Evolutionary conservation across 805 yeast species (phyloP), one percentile per base, ranked within the genome.

Genomic region (Barnettozyma pratensis): DNA sequence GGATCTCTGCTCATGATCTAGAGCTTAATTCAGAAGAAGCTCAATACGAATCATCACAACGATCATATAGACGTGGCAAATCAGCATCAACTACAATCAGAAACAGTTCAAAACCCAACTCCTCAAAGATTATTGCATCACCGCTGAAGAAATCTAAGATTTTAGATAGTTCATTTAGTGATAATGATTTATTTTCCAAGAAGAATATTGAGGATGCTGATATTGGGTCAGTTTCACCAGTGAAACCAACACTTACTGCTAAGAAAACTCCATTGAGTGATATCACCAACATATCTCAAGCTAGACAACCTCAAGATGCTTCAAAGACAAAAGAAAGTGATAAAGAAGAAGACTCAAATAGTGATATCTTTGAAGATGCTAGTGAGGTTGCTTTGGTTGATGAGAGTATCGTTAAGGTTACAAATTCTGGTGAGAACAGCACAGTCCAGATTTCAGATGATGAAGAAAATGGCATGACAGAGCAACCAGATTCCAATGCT

Each of bases 161-260:
- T 5, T 38, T 61, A 37, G 63, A 61, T 35, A 55, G 59, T 30
- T 61, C 64, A 1, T 53, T 51, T 41, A 52, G 54, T 34, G 48
- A 44, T 8, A 50, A 55, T 10, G 62, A 52, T 28, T 6, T 58
- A 34, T 59, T 61, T 28, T 44, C 59, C 1, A 14, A 45, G 1
- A 54, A 53, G 31, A 53, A 52, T 8, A 12, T 51, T 29, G 30
- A 47, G 7, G 47, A 47, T 7, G 36, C 49, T 2, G 46, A 51
- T 9, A 26, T 57, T 8, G 26, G 31, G 4, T 7, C 2, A 4
- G 30, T 42, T 3, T n/a, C 48, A 5, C 34, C 35, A 7, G 8
- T 29, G 7, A 43, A 41, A 10, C 45, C 47, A 37, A 25, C 25
- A 8, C 10, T 19, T 25, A 45, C 31, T 12, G 14, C 6, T 1